Percentiles rank a stretch among this genome's conserved stretches.
Conservation (phyloP, 78 protist genomes). For the Capsaspora owczarzaki region DNA sequence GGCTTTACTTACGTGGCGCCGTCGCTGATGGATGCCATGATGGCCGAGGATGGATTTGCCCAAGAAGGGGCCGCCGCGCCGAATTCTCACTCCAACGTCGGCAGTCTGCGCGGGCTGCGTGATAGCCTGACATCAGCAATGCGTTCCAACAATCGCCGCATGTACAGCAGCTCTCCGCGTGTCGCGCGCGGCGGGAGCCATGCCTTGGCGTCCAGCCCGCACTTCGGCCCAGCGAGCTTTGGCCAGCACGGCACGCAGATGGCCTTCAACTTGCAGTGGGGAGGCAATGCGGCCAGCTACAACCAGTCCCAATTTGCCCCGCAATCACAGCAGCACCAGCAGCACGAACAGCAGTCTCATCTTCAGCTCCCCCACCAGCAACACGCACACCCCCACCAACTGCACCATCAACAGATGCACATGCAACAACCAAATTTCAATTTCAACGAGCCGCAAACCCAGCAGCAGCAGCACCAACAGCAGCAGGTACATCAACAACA, state of each 20-base stretch:
- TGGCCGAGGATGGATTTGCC: not conserved
- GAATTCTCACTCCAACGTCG: not conserved
- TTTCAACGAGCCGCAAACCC: too few species aligned
- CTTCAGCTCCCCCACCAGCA: not conserved
- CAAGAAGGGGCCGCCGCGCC: too few species aligned
- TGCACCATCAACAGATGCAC: too few species aligned
- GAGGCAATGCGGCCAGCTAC: not conserved
- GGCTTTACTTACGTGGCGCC: slow-evolving; percentile 29
- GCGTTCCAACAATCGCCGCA: not conserved
- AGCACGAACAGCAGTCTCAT: not conserved
- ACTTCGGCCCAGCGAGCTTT: too few species aligned
- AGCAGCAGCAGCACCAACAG: too few species aligned
- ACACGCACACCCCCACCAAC: too few species aligned
- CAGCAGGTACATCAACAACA: too few species aligned
- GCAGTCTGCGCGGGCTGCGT: too few species aligned
- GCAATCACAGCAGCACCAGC: not conserved
- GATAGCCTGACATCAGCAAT: not conserved
- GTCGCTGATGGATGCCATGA: slow-evolving; percentile 1
- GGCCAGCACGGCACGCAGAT: too few species aligned
- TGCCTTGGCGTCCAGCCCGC: not conserved
- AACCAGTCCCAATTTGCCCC: not conserved
- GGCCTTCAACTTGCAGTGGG: not conserved
- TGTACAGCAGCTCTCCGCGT: too few species aligned
- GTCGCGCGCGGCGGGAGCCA: too few species aligned
- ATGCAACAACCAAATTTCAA: too few species aligned